A percentile compares a stretch with the other conserved stretches of the same genome.
phyloP scores from a whole-genome alignment of 164 flowering plant genomes.

The Sextonia rubra region DNA sequence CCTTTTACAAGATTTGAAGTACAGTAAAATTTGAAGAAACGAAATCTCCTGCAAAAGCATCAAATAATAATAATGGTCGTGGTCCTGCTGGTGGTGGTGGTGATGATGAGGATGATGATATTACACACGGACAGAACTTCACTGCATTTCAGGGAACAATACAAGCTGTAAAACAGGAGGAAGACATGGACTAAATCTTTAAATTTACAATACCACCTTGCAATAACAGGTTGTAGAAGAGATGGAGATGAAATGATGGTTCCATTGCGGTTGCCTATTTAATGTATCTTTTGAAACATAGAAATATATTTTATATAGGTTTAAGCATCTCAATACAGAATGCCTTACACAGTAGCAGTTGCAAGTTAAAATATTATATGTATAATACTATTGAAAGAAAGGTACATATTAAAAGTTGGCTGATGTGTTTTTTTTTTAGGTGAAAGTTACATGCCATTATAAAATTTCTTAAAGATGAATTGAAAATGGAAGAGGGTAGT shows the following conservation, averaged over 20 bases:
- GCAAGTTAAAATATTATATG: background rate
- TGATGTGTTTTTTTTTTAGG: background rate
- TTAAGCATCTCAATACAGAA: background rate
- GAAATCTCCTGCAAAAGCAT: background rate
- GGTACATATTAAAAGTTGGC: background rate
- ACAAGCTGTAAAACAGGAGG: background rate
- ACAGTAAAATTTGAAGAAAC: background rate
- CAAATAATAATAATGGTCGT: background rate
- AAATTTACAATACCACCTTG: background rate
- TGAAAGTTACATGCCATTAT: background rate
- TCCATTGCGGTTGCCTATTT: background rate
- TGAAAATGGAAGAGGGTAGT: background rate
- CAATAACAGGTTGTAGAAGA: background rate
- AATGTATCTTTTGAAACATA: background rate
- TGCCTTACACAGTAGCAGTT: background rate
- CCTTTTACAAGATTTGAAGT: background rate
- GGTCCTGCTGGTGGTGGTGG: background rate
- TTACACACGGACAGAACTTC: background rate
- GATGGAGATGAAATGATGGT: background rate
- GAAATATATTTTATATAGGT: background rate
- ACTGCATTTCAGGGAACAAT: background rate
- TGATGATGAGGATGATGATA: background rate
- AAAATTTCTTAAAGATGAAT: background rate
- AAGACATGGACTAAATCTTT: background rate
- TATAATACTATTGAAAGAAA: background rate